These are phyloP conservation scores for Tulasnella sp. DNA, from an alignment of 768 basidiomycete species.

Conservation along the genomic window DNA sequence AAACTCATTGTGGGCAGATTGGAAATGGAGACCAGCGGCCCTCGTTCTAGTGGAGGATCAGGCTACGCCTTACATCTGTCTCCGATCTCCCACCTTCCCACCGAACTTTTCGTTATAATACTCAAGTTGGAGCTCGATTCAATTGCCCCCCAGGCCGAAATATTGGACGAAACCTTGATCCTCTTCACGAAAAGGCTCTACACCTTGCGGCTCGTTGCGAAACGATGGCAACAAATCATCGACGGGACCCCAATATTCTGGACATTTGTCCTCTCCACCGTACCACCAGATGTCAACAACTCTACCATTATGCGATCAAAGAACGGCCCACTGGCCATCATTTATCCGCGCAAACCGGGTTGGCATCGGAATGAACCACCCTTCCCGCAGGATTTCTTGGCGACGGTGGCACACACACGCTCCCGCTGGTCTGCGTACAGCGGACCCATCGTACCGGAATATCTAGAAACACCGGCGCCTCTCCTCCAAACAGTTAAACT, in stretches of 20 bases:
- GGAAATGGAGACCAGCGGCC: neutral
- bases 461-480: neutral
- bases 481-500: neutral
- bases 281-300: neutral
- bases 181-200: neutral
- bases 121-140: neutral
- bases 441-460: neutral
- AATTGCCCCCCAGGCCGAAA: too few relatives aligned
- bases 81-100: neutral
- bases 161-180: too few relatives aligned
- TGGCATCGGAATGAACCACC: neutral
- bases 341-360: neutral
- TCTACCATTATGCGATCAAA: neutral
- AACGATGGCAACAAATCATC: neutral
- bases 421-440: neutral
- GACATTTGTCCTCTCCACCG: neutral
- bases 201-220: neutral
- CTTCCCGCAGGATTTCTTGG: neutral
- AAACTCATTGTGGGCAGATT: neutral
- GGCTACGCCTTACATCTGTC: neutral
- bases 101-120: neutral
- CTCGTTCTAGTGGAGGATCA: too few relatives aligned
- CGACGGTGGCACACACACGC: neutral
- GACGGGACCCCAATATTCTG: neutral
- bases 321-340: neutral